Base-by-base conservation (phyloP, 257 asterid genomes). In the Plectranthus barbatus region DNA sequence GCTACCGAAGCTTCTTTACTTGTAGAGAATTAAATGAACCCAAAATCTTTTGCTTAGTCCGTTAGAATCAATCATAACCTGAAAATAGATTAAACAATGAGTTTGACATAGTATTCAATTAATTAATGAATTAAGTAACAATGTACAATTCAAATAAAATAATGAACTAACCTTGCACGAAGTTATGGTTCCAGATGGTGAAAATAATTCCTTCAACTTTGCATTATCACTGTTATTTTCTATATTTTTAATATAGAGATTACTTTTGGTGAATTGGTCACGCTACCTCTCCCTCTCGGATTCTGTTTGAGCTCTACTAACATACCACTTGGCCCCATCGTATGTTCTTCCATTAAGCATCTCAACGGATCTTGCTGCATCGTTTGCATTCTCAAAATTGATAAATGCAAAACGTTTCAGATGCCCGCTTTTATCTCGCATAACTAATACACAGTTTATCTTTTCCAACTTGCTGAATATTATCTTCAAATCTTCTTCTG, bases 21-120 rank as follows among this genome's bases (percentile, higher is more conserved):
- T 0, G 84, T 69, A 18, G 93, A 74, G 72, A 80, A 84, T 18
- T 85, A 81, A 67, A 87, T 86, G 68, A 84, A 87, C 14, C 86
- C 95, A n/a, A 84, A 80, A 4, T 90, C 93, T n/a, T 52, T 64
- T 76, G 85, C 86, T 80, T 21, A 72, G 56, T 19, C 95, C 93
- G 39, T 60, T 79, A 29, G 73, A 66, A 62, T 82, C 85, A 50
- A 72, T 50, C 79, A 77, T 75, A 41, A 87, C 84, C 95, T 87
- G 56, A 26, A 40, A 6, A 49, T 23, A 37, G 45, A 45, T n/a
- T 6, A 71, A 13, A 44, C 14, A 53, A 26, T 3, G 15, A n/a
- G n/a, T 4, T 9, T 36, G n/a, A n/a, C 26, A 1, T 4, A 12
- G 17, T 10, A 36, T 1, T 8, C 1, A 7, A 10, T 26, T n/a